Evolutionary conservation across 805 yeast genomes (phyloP), one percentile per base, ranked within the genome.

Genomic region (Myxozyma sirexii): DNA sequence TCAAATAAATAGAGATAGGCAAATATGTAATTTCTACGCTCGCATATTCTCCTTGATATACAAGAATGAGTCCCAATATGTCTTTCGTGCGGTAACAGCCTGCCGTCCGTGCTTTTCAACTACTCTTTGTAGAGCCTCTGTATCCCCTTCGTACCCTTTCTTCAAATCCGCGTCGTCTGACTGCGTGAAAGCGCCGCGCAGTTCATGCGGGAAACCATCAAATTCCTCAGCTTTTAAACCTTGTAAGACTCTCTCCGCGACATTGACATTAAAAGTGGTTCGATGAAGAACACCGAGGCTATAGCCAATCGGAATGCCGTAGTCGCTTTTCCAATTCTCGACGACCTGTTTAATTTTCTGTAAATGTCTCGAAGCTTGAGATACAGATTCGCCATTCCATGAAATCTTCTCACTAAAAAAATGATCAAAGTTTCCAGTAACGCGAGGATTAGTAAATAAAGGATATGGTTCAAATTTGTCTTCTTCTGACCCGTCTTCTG

Each of bases 161-260:
- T 17, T 19, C 19, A 54, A 31, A 37, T 58, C 48, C 8, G n/a
- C 39, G 31, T 58, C 62, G 37, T 58, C 62, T 26, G 35, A 21
- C 5, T 26, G 19, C 29, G 62, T 54, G 17, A 58, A 58, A 27
- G 54, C 57, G 8, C 62, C 62, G 4, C 21, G 27, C n/a, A 54
- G 31, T 10, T 58, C 27, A 3, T 15, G 19, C 1, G 52, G 56
- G 24, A 56, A 44, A 27, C 19, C 26, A 10, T 24, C 6, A 31
- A 19, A 21, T 37, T 46, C 24, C 7, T 47, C 33, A 6, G 13
- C n/a, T 3, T 23, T 24, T 6, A 48, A 15, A 4, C n/a, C 6
- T 12, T 53, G 26, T 3, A 55, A 19, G 4, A 55, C 23, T 13
- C 12, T 7, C 37, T 49, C 54, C n/a, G 59, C 46, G 3, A 49